A percentile compares a stretch with the other conserved stretches of the same genome.
Evolutionary conservation across 163 green algal genomes (phyloP).

Genomic region (Smithsoniella earleae): DNA sequence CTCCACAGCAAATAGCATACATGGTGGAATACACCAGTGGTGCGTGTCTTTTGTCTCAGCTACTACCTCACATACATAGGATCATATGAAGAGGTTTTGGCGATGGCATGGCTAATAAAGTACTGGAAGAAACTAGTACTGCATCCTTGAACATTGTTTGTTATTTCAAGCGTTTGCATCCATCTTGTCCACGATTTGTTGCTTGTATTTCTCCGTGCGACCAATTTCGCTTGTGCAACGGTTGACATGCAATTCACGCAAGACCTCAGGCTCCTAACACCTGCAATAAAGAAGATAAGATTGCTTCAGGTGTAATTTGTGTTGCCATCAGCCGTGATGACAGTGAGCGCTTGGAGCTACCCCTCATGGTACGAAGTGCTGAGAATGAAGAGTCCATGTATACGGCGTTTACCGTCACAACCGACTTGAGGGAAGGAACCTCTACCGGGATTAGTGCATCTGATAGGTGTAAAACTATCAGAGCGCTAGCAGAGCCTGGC

Average conservation of each 20-base stretch:
- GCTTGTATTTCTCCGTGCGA: not conserved
- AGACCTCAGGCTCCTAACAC: too few species aligned
- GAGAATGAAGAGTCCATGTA: slow-evolving; percentile 86
- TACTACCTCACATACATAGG: not conserved
- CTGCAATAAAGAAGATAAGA: slow-evolving; percentile 35
- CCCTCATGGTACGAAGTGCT: slow-evolving; percentile 78
- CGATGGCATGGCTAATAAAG: too few species aligned
- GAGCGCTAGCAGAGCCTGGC: slow-evolving; percentile 57
- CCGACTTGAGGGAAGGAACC: slow-evolving; percentile 73
- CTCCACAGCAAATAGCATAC: slow-evolving; percentile 77
- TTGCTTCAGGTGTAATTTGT: slow-evolving; percentile 75
- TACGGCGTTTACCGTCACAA: slow-evolving; percentile 93
- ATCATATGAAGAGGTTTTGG: not conserved
- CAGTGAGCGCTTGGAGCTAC: slow-evolving; percentile 76
- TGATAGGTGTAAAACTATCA: slow-evolving; percentile 77
- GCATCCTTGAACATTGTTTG: too few species aligned
- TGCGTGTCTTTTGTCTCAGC: not conserved
- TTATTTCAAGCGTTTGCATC: too few species aligned
- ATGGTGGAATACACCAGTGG: slow-evolving; percentile 81
- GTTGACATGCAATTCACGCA: too few species aligned
- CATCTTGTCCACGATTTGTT: too few species aligned
- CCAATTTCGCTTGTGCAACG: too few species aligned
- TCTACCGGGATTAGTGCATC: slow-evolving; percentile 87
- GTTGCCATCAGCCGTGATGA: slow-evolving; percentile 72
- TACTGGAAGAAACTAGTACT: too few species aligned